These are phyloP conservation scores for Tricholoma saponaceum DNA, from an alignment of 768 basidiomycete genomes.

Conservation along the genomic window DNA sequence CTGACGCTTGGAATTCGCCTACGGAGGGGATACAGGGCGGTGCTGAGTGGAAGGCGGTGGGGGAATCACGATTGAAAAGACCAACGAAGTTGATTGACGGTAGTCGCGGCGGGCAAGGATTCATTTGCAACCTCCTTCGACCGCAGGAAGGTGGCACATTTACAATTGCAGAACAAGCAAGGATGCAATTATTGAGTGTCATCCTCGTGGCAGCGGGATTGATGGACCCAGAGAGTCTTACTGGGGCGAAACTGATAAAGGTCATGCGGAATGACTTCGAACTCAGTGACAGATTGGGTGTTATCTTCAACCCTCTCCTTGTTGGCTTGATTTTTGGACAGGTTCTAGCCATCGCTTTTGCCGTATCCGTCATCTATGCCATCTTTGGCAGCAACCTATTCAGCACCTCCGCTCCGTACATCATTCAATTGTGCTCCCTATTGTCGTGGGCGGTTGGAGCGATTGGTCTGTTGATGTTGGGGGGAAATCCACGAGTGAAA, in stretches of 20 bases:
- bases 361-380: background rate
- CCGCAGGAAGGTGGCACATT: background rate
- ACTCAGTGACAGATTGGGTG: background rate
- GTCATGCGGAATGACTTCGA: background rate
- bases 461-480: background rate
- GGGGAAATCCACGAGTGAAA: background rate
- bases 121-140: background rate
- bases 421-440: background rate
- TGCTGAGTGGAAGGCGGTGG: background rate
- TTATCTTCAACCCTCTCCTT: background rate
- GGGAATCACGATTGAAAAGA: background rate
- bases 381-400: background rate
- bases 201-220: background rate
- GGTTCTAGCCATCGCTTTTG: background rate
- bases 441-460: background rate
- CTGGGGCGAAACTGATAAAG: background rate
- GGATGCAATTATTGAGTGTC: background rate
- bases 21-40: background rate
- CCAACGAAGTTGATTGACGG: background rate
- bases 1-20: background rate
- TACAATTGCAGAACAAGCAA: background rate
- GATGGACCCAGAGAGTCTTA: background rate
- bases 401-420: background rate
- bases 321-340: background rate
- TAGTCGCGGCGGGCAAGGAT: background rate